Conservation (phyloP, 768 basidiomycete genomes). For the Kwoniella dendrophila region DNA sequence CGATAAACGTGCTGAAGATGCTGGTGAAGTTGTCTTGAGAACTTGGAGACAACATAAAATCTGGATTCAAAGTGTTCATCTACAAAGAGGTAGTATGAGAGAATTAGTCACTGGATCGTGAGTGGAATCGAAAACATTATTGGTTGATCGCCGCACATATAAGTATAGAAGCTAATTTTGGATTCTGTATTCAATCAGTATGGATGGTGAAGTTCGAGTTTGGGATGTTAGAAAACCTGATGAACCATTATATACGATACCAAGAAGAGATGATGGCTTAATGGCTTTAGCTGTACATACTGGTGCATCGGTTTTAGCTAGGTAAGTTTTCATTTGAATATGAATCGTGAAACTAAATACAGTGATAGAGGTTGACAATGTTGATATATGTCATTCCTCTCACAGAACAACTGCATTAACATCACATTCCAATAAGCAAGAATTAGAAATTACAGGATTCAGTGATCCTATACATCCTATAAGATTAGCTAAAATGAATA, state of each 20-base stretch:
- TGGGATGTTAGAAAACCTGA: conserved; percentile 81
- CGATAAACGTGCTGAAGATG: conserved; percentile 76
- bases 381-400: neutral
- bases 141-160: neutral
- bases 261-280: conserved; percentile 70
- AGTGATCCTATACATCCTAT: conserved; percentile 31
- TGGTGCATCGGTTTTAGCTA: conserved; percentile 77
- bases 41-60: conserved; percentile 75
- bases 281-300: conserved; percentile 85
- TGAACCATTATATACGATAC: conserved; percentile 65
- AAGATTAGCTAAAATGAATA: conserved; percentile 39
- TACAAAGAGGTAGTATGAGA: conserved; percentile 69
- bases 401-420: conserved; percentile 41
- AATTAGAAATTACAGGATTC: conserved; percentile 49
- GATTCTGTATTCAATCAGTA: conserved; percentile 59
- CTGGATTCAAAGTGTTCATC: conserved; percentile 88
- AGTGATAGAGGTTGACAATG: neutral
- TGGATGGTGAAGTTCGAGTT: conserved; percentile 84
- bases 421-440: conserved; percentile 42
- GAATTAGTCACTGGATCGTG: conserved; percentile 88
- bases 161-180: neutral
- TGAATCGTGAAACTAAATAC: neutral
- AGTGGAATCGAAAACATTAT: conserved; percentile 43
- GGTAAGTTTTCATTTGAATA: conserved; percentile 61
- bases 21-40: conserved; percentile 70